Evolutionary conservation across 305 asterid species (phyloP), one percentile per base, ranked within the genome.

Genomic region (Rubia occidens): DNA sequence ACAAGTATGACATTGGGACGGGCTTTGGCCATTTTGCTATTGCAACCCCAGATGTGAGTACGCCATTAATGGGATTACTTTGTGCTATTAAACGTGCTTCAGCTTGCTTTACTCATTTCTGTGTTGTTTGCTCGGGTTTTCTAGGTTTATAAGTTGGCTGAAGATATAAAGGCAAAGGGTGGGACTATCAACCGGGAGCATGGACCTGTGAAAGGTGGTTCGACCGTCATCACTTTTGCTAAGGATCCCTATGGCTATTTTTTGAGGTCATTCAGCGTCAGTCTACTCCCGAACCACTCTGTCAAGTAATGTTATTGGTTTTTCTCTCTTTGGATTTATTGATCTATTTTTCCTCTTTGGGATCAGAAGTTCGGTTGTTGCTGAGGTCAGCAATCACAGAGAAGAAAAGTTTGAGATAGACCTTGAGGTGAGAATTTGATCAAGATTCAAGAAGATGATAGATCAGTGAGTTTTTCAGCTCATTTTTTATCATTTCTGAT

Each of bases 1-100:
- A 90, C 74, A 88, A 85, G 56, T 93, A 93, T 77, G 97, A 90
- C 74, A 86, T 93, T 71, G 97, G 98, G 69, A 84, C 88, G 3
- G 98, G 97, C 68, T 93, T 93, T 81, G 97, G 98, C 64, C 98
- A 93, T 83, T 93, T 93, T 74, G 96, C 95, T 67, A 90, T 93
- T 74, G 97, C 98, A 47, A 86, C 92, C 72, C 83, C 74, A 82
- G 95, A 93, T 87, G 1, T 24, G 26, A 24, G 26, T 24, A 24
- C 26, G 26, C 26, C 26, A 24, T 24, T 24, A 24, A 24, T 24
- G 26, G 26, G 26, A 24, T 24, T 24, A 24, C 26, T 24, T 24
- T 24, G 26, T 24, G 26, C 1, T 24, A 24, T 1, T 24, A 24
- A 24, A 24, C 26, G 26, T 24, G 26, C 26, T 0, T 24, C 26